These are phyloP conservation scores for Hyaloscypha bicolor DNA, from an alignment of 495 filamentous ascomycete species.

Conservation along the genomic window DNA sequence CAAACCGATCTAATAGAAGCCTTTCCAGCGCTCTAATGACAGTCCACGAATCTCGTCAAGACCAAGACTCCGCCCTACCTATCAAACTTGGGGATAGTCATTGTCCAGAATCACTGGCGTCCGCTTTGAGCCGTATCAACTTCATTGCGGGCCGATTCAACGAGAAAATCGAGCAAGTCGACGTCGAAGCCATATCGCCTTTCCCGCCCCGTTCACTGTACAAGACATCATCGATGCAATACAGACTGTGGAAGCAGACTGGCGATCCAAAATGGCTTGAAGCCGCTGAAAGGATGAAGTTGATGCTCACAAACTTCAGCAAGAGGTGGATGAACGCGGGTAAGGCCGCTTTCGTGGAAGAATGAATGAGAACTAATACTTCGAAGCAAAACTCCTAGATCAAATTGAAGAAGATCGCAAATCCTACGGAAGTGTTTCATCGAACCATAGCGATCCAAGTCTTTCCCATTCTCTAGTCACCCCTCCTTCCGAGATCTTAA, in stretches of 20 bases:
- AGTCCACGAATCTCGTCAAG: conserved; percentile 18
- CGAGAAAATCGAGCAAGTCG: conserved; percentile 4
- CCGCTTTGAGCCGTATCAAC: conserved; percentile 10
- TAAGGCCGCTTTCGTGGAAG: conserved; percentile 4
- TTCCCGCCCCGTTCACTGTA: conserved; percentile 16
- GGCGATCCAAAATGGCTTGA: conserved; percentile 12
- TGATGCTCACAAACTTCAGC: conserved; percentile 21
- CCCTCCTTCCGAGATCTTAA: neutral
- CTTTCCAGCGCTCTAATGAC: conserved; percentile 20
- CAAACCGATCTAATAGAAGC: neutral
- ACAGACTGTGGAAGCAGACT: conserved; percentile 15
- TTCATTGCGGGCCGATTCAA: conserved; percentile 18
- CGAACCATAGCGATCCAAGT: neutral
- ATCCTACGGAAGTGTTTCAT: neutral
- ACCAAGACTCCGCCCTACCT: neutral
- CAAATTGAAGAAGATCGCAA: neutral
- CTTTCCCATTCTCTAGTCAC: neutral
- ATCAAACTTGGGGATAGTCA: neutral
- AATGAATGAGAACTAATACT: neutral
- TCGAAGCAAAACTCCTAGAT: conserved; percentile 15
- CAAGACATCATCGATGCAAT: conserved; percentile 2
- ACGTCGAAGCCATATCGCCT: conserved; percentile 21
- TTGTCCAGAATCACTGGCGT: conserved; percentile 10
- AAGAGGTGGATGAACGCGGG: conserved; percentile 21
- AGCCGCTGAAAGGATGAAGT: neutral